Evolutionary conservation across 257 asterid genomes (phyloP), one percentile per base, ranked within the genome.

Genomic region (Parsonsia alboflavescens): DNA sequence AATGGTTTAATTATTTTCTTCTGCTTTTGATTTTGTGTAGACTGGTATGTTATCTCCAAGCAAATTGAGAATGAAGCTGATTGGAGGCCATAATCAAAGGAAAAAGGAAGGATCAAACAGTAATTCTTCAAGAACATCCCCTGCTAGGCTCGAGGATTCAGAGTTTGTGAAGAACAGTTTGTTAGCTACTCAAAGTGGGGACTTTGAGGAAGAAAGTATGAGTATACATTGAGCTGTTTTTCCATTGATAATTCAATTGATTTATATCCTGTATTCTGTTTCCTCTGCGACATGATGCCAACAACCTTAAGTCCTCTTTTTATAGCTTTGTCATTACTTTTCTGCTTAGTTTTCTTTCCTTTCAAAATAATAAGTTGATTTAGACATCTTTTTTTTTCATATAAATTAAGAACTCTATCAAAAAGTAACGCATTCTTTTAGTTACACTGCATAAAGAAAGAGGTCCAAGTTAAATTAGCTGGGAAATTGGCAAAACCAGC

Each of bases 41-140:
- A 84, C 85, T 80, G 98, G 97, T 39, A 77, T 90, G 42, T 79
- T 93, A 79, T 93, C 98, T 76, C 98, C 98, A 19, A 91, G 96
- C 82, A 93, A 91, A 82, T 73, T 93, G 83, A 89, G 98, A 83
- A 87, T 93, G 92, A 90, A 91, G 87, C 93, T 95, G 36, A 82
- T 90, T 30, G 96, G 93, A 58, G 30, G 89, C 39, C 81, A 77
- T 67, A 77, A 83, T 77, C 96, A 84, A 79, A 90, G 77, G 96
- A 90, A 88, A 73, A 87, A 86, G 33, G 96, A 88, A 24, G 97
- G 89, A 79, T 95, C 98, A 79, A 90, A 87, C 82, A 49, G 86
- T 76, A 89, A 88, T 75, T 94, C 99, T 74, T 87, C 98, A 54
- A 95, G 97, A 86, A 95, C 99, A 68, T 95, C 99, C 54, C 99